phyloP scores from a whole-genome alignment of 2,329 filamentous ascomycete species.

The Aspergillus ustus region DNA sequence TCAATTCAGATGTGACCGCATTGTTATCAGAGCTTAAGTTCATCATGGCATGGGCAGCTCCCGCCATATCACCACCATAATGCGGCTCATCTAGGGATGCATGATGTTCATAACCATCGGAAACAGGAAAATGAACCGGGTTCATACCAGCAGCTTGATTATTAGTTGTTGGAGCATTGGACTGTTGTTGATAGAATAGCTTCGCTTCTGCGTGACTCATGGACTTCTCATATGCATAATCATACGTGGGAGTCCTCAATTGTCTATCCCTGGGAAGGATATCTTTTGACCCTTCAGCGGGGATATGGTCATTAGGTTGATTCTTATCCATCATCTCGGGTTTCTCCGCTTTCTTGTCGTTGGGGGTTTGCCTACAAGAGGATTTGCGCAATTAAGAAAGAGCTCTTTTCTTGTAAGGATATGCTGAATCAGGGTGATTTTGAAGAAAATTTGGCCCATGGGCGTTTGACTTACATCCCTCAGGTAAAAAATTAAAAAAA shows the following conservation, averaged over 20 bases:
- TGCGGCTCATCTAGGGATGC: background rate
- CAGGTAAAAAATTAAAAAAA: background rate
- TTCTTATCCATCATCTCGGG: slow-evolving; percentile 21
- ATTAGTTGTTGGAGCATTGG: slow-evolving; percentile 24
- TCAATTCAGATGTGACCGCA: slow-evolving; percentile 81
- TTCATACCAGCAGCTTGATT: slow-evolving; percentile 1
- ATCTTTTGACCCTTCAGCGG: slow-evolving; percentile 20
- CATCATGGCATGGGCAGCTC: slow-evolving; percentile 63
- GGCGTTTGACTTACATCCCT: background rate
- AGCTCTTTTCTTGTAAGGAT: background rate
- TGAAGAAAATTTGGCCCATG: background rate
- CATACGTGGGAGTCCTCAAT: slow-evolving; percentile 83
- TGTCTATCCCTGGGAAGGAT: slow-evolving; percentile 51
- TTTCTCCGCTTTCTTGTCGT: background rate
- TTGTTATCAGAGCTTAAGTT: slow-evolving; percentile 74
- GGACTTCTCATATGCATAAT: slow-evolving; percentile 90
- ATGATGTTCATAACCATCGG: background rate
- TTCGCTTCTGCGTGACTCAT: slow-evolving; percentile 95
- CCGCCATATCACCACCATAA: slow-evolving; percentile 59
- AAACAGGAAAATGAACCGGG: slow-evolving; percentile 6
- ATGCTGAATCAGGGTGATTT: background rate
- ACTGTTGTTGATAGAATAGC: slow-evolving; percentile 90
- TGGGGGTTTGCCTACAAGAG: background rate
- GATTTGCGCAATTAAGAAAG: background rate
- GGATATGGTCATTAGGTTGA: slow-evolving; percentile 12